Evolutionary conservation across 1,139 yeast species (phyloP).

Genomic region (Saccharomyces uvarum): DNA sequence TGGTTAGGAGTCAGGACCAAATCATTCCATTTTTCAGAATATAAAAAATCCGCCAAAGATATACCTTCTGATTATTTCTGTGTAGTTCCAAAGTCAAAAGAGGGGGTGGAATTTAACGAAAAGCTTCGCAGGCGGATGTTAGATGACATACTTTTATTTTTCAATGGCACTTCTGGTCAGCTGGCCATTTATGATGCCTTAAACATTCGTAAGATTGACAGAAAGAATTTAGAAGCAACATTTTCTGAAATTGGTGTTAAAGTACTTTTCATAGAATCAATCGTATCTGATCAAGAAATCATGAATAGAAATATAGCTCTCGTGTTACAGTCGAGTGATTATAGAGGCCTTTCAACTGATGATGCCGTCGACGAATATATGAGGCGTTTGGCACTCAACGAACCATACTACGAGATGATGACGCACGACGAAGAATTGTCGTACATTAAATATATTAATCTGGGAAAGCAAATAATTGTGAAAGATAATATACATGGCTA

Average conservation of each 20-base stretch:
- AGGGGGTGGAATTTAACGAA: conserved; percentile 50
- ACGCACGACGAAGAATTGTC: conserved; percentile 12
- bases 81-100: conserved; percentile 48
- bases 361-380: conserved; percentile 56
- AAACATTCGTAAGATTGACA: conserved; percentile 66
- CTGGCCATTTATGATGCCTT: conserved; percentile 95
- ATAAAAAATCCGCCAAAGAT: conserved; percentile 52
- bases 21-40: conserved; percentile 88
- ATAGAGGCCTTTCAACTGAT: conserved; percentile 60
- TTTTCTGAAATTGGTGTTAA: conserved; percentile 58
- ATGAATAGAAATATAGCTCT: conserved; percentile 74
- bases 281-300: conserved; percentile 66
- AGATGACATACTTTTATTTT: conserved; percentile 62
- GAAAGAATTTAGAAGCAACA: conserved; percentile 48
- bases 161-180: conserved; percentile 72
- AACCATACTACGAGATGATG: conserved; percentile 40
- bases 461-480: conserved; percentile 78
- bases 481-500: conserved; percentile 74
- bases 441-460: conserved; percentile 44
- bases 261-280: conserved; percentile 79
- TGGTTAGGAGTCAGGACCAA: conserved; percentile 95
- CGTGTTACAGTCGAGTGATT: conserved; percentile 85
- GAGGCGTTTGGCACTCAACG: conserved; percentile 44
- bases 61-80: conserved; percentile 68
- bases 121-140: conserved; percentile 58